Base-by-base conservation (phyloP, 78 protist species). In the Anaeramoeba flamelloides region DNA sequence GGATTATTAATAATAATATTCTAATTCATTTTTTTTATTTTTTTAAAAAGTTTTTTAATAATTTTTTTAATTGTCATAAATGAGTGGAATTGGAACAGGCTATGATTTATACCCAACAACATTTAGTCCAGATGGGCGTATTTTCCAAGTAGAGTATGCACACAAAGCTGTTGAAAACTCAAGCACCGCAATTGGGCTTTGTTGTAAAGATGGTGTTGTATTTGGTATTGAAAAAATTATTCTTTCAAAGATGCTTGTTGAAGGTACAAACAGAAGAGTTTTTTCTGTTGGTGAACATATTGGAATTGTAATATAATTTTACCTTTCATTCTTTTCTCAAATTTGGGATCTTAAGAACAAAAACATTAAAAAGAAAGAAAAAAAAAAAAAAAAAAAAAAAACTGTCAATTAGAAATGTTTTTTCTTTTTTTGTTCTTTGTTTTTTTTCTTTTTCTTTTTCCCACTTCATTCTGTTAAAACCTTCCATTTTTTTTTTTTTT, bases 91-190 rank as follows among this genome's bases (percentile, higher is more conserved):
- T n/a, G n/a, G n/a, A n/a, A n/a, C n/a, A n/a, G n/a, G n/a, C n/a
- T 97, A 93, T 65, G 99, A 97, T 77, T 83, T 90, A 38, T 92
- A 92, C 38, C 84, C 88, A 12, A 87, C 94, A 36, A 94, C 97
- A 26, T 93, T 83, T 85, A 92, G 96, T 41, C 98, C 98, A 36
- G 99, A 95, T 79, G 99, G 99, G 0, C 89, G 96, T 34, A 90
- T 97, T 4, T 96, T 94, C 86, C 99, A 97, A 81, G 92, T 97
- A 3, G 99, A 97, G 77, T 97, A 97, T 74, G 99, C 99, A 17
- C 33, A 40, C 33, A 96, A 97, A 86, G 99, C 99, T 0, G 98
- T 93, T 36, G 98, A 95, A 32, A 95, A 91, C 74, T n/a, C 36
- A 26, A 87, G 91, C 17, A 96, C 98, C 0, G 94, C 87, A 0